These are phyloP conservation scores for Suhomyces wounanorum DNA, from an alignment of 1,139 yeast genomes.

Conservation along the genomic window DNA sequence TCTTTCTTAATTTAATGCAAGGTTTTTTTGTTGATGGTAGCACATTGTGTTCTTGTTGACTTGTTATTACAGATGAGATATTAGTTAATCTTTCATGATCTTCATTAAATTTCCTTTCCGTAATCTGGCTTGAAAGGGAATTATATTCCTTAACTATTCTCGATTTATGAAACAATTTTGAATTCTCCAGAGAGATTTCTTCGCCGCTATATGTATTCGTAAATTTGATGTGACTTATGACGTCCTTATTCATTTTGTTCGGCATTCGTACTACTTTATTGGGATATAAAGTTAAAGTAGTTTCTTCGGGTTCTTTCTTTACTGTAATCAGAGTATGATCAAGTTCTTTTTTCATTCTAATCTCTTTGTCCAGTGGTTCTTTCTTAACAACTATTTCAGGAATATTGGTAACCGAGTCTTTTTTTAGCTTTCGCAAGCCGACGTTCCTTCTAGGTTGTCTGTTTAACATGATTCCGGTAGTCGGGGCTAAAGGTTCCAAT, in stretches of 20 bases:
- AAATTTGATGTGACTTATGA: too few species aligned
- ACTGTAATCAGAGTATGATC: neutral
- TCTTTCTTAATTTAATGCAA: neutral
- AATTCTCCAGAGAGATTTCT: too few species aligned
- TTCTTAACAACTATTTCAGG: neutral
- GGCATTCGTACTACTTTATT: too few species aligned
- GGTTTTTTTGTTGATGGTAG: neutral
- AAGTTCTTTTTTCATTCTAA: neutral
- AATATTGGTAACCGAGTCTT: neutral
- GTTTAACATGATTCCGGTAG: neutral
- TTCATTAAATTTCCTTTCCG: too few species aligned
- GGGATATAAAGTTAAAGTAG: too few species aligned
- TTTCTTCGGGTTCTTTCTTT: too few species aligned
- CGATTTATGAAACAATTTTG: too few species aligned
- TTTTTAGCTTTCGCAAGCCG: constrained; percentile 12
- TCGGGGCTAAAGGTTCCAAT: constrained; percentile 5
- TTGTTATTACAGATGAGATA: neutral
- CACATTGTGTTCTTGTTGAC: neutral
- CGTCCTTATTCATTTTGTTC: too few species aligned
- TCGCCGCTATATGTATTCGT: too few species aligned
- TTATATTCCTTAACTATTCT: too few species aligned
- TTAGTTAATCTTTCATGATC: neutral
- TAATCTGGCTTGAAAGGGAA: too few species aligned
- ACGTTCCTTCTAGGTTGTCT: constrained; percentile 7
- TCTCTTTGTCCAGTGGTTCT: neutral